Percentiles rank a stretch among this genome's conserved stretches.
Evolutionary conservation across 1,284 basidiomycete species (phyloP).

Genomic region (Butyriboletus appendiculatus): DNA sequence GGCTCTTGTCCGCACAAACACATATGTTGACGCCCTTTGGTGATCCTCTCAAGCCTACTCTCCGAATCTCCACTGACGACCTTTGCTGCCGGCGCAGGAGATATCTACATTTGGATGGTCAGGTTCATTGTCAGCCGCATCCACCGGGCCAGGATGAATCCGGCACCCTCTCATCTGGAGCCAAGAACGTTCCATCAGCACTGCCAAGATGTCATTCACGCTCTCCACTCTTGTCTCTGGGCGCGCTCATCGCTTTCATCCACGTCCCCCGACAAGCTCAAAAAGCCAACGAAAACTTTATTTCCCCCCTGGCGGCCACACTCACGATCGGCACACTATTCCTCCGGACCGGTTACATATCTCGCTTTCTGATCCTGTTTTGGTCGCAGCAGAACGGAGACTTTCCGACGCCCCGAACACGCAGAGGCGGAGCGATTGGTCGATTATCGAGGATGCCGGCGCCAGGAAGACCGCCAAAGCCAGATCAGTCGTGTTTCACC

Average conservation of each 20-base stretch:
- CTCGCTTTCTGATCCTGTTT: slow-evolving; percentile 27
- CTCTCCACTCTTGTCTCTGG: slow-evolving; percentile 5
- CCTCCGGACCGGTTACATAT: slow-evolving; percentile 17
- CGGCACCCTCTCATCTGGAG: not conserved
- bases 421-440: not conserved
- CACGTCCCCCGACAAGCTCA: slow-evolving; percentile 1
- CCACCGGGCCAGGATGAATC: slow-evolving; percentile 1
- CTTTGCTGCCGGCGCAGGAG: too few relatives aligned
- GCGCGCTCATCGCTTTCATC: not conserved
- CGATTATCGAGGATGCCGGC: not conserved
- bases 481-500: not conserved
- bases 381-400: slow-evolving; percentile 21
- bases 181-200: slow-evolving; percentile 2
- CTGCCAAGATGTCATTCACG: slow-evolving; percentile 10
- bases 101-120: not conserved
- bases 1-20: too few relatives aligned
- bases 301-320: slow-evolving; percentile 17
- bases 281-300: slow-evolving; percentile 9
- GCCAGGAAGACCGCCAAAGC: not conserved
- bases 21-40: too few relatives aligned
- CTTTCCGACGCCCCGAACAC: slow-evolving; percentile 4
- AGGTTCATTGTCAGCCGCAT: slow-evolving; percentile 11
- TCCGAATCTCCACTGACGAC: too few relatives aligned
- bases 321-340: slow-evolving; percentile 15
- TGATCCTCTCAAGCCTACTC: too few relatives aligned